A percentile compares a stretch with the other conserved stretches of the same genome.
These are phyloP conservation scores for Tuber melanosporum DNA, from an alignment of 495 filamentous ascomycete species.

Conservation along the genomic window DNA sequence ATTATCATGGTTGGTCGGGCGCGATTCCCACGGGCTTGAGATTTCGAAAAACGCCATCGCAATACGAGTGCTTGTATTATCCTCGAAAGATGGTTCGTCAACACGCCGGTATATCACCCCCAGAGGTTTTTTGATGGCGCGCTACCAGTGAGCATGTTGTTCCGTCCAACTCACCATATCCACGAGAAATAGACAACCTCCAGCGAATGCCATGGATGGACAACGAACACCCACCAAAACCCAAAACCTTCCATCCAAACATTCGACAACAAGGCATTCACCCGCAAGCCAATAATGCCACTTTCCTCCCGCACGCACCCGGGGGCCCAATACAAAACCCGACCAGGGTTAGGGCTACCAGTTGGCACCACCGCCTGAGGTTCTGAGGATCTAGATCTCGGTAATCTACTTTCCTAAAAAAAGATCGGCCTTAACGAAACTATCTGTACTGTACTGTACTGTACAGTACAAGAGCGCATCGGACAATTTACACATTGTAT, in stretches of 20 bases:
- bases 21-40: not conserved
- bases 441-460: not conserved
- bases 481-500: not conserved
- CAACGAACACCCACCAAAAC: not conserved
- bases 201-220: not conserved
- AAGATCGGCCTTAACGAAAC: not conserved
- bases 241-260: not conserved
- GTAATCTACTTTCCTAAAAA: slow-evolving; percentile 2
- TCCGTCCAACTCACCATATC: slow-evolving; percentile 1
- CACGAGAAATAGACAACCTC: not conserved
- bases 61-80: not conserved
- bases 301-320: not conserved
- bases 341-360: slow-evolving; percentile 3
- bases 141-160: not conserved
- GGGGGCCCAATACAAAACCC: not conserved
- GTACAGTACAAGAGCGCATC: not conserved
- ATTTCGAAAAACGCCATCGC: not conserved
- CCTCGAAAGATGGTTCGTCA: not conserved
- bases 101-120: not conserved
- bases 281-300: not conserved
- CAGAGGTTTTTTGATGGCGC: not conserved
- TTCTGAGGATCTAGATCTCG: not conserved
- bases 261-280: not conserved
- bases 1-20: not conserved
- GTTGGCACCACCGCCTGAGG: slow-evolving; percentile 1